A percentile compares a stretch with the other conserved stretches of the same genome.
phyloP scores from a whole-genome alignment of 1,284 basidiomycete species.

The Cutaneotrichosporon sp. region DNA sequence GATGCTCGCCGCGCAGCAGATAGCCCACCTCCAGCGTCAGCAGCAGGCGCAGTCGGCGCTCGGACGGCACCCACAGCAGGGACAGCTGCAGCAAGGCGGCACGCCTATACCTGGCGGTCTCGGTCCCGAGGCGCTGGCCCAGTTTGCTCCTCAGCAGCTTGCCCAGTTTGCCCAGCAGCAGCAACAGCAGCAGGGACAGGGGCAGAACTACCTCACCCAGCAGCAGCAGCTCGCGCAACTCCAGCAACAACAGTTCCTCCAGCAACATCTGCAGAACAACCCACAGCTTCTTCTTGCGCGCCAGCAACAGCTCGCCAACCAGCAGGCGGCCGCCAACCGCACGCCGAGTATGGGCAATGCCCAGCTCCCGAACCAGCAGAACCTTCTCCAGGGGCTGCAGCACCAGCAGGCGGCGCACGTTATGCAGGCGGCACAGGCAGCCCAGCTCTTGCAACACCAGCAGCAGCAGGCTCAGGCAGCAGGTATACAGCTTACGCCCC shows the following conservation, averaged over 20 bases:
- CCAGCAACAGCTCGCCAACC: constrained; percentile 10
- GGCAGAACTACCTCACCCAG: constrained; percentile 5
- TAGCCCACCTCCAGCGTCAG: constrained; percentile 19
- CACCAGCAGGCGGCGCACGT: constrained; percentile 10
- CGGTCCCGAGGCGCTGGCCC: constrained; percentile 9
- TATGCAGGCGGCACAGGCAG: constrained; percentile 9
- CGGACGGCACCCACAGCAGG: constrained; percentile 15
- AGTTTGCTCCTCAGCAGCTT: constrained; percentile 18
- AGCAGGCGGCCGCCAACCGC: constrained; percentile 3
- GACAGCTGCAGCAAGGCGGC: constrained; percentile 16
- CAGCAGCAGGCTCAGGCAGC: constrained; percentile 18
- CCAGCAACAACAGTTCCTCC: constrained; percentile 8
- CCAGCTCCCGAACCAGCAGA: constrained; percentile 10
- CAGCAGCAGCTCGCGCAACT: constrained; percentile 12
- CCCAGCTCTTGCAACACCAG: constrained; percentile 20
- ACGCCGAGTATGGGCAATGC: constrained; percentile 5
- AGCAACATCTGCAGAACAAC: constrained; percentile 9
- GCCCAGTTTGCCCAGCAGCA: constrained; percentile 18
- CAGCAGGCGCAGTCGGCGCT: constrained; percentile 12
- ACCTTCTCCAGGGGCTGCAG: constrained; percentile 4
- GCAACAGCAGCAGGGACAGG: constrained; percentile 20
- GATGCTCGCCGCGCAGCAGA: constrained; percentile 23
- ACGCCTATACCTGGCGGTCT: constrained; percentile 10
- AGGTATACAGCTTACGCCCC: constrained; percentile 15
- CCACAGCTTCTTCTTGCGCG: constrained; percentile 7